These are phyloP conservation scores for Heimioporus sp. DNA, from an alignment of 768 basidiomycete species.

Conservation along the genomic window DNA sequence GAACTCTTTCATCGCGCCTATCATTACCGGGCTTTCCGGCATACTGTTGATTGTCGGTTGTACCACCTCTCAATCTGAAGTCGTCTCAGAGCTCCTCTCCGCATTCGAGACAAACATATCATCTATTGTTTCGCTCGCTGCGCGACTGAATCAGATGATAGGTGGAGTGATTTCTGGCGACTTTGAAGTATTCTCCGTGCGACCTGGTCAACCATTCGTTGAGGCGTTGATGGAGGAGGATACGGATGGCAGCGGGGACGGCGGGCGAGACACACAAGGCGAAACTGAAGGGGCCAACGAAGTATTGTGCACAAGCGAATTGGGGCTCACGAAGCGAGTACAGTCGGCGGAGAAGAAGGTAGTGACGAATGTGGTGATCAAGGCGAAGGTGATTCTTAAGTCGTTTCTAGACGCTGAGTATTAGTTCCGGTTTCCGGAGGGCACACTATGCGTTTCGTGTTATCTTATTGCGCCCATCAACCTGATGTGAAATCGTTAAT, in stretches of 20 bases:
- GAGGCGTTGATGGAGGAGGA: not conserved
- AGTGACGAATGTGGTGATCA: not conserved
- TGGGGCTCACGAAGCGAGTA: slow-evolving; percentile 1
- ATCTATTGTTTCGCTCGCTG: not conserved
- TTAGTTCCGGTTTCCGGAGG: too few relatives aligned
- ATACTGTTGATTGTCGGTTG: slow-evolving; percentile 3
- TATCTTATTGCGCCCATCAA: too few relatives aligned
- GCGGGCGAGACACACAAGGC: not conserved
- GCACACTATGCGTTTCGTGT: too few relatives aligned
- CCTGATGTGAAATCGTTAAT: too few relatives aligned
- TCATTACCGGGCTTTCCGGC: not conserved
- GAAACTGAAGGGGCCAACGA: not conserved
- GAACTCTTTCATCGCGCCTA: not conserved
- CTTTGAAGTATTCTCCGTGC: slow-evolving; percentile 3
- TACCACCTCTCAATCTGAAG: not conserved
- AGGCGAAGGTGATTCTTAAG: not conserved
- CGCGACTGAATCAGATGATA: slow-evolving; percentile 1
- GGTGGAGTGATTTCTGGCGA: slow-evolving; percentile 4
- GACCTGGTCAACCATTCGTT: not conserved
- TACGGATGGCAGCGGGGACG: not conserved
- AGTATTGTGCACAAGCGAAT: not conserved
- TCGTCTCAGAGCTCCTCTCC: not conserved
- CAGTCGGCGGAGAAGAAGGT: not conserved
- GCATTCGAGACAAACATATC: not conserved
- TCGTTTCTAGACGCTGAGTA: not conserved